phyloP scores from a whole-genome alignment of 192 early-diverging fungal genomes.

The Entomortierella chlamydospora region DNA sequence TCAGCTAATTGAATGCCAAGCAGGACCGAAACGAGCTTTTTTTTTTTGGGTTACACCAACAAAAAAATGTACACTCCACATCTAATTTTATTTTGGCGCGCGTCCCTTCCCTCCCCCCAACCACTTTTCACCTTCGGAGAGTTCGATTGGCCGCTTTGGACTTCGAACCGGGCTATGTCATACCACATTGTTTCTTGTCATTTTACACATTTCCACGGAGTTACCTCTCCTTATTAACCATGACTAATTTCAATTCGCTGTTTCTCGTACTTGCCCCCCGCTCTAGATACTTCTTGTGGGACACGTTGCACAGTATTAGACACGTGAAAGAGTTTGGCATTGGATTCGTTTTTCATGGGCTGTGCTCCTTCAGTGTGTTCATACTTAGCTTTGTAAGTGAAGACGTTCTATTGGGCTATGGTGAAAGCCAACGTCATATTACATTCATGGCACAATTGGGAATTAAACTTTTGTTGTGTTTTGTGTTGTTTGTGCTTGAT shows the following conservation, averaged over 20 bases:
- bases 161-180: too few relatives aligned
- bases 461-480: not conserved
- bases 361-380: constrained; percentile 81
- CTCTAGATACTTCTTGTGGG: constrained; percentile 94
- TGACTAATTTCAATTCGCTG: constrained; percentile 16
- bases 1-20: too few relatives aligned
- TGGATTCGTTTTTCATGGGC: constrained; percentile 87
- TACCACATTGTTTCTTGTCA: too few relatives aligned
- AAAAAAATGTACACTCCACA: too few relatives aligned
- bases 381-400: constrained; percentile 77
- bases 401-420: not conserved
- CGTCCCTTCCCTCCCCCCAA: too few relatives aligned
- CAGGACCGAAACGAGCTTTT: too few relatives aligned
- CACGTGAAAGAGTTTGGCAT: constrained; percentile 77
- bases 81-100: not conserved
- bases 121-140: not conserved
- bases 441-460: not conserved
- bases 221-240: not conserved
- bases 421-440: not conserved
- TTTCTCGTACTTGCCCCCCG: too few relatives aligned
- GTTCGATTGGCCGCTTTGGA: too few relatives aligned
- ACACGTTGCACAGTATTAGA: constrained; percentile 73
- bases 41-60: too few relatives aligned
- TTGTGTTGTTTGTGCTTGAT: not conserved
- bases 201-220: too few relatives aligned